Percentiles rank a stretch among this genome's conserved stretches.
Evolutionary conservation across 176 grass and related monocot genomes (phyloP).

Genomic region (Aegilops bicornis): DNA sequence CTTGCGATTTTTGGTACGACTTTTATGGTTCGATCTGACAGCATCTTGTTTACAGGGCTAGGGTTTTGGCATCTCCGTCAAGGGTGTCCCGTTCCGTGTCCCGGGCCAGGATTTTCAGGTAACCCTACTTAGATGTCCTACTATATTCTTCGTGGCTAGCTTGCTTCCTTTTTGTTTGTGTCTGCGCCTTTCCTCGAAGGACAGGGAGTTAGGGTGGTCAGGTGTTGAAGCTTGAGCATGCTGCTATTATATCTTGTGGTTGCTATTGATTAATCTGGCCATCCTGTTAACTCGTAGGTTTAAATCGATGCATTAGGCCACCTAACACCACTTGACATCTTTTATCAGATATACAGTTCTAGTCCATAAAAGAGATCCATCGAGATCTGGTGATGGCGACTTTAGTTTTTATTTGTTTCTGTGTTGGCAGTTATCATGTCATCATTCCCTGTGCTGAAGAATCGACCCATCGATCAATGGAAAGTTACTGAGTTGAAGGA

Average conservation of each 20-base stretch:
- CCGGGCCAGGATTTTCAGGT: conserved; percentile 17
- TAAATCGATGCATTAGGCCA: not conserved
- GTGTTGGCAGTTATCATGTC: conserved; percentile 59
- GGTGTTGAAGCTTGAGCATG: not conserved
- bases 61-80: conserved; percentile 38
- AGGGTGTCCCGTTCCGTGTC: conserved; percentile 4
- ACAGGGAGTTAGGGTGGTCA: not conserved
- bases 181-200: not conserved
- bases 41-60: conserved; percentile 30
- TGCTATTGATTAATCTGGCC: not conserved
- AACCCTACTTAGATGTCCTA: not conserved
- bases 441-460: conserved; percentile 82
- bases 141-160: not conserved
- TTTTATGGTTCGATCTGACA: conserved; percentile 28
- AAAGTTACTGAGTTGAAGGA: conserved; percentile 94
- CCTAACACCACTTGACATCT: not conserved
- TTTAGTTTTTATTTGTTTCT: conserved; percentile 17
- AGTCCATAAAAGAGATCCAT: not conserved
- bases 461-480: conserved; percentile 94
- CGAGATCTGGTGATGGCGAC: not conserved
- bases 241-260: not conserved
- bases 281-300: not conserved
- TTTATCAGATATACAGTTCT: not conserved
- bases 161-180: not conserved
- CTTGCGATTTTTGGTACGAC: not conserved